phyloP scores from a whole-genome alignment of 352 stramenopile genomes.

The Phytophthora idaei region DNA sequence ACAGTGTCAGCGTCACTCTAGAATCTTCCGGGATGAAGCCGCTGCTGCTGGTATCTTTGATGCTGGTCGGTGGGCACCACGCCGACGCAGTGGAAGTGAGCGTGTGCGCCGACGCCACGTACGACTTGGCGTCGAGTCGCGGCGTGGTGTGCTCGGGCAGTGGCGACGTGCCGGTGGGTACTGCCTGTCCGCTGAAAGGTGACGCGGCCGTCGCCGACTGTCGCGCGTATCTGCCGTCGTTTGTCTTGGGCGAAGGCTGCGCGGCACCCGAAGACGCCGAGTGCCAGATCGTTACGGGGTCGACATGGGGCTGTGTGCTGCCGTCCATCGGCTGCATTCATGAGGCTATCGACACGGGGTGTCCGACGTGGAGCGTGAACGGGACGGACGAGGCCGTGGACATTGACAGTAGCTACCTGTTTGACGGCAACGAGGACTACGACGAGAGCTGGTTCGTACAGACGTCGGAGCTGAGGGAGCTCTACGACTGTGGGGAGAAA shows the following conservation, averaged over 20 bases:
- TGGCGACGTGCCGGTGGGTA: conserved; percentile 36
- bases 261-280: conserved; percentile 36
- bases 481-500: conserved; percentile 33
- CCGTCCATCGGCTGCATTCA: conserved; percentile 34
- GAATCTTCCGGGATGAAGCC: conserved; percentile 20
- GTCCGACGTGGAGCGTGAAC: conserved; percentile 20
- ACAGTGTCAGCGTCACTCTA: conserved; percentile 8
- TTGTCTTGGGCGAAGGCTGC: conserved; percentile 28
- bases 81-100: conserved; percentile 40
- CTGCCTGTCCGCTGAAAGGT: conserved; percentile 50
- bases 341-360: not conserved
- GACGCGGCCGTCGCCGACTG: conserved; percentile 46
- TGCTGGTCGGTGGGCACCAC: not conserved
- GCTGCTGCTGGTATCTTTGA: not conserved
- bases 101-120: conserved; percentile 65
- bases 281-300: conserved; percentile 27
- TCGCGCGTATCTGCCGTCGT: conserved; percentile 45
- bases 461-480: conserved; percentile 18
- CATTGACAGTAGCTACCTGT: conserved; percentile 22
- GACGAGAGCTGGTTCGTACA: conserved; percentile 35
- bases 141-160: conserved; percentile 46
- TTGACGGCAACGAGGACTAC: conserved; percentile 31
- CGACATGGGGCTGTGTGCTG: conserved; percentile 44
- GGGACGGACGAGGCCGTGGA: conserved; percentile 10
- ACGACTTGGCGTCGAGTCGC: conserved; percentile 39